A percentile compares a stretch with the other conserved stretches of the same genome.
Evolutionary conservation across 148 eudicot genomes (phyloP).

Genomic region (Camellia sinensis): DNA sequence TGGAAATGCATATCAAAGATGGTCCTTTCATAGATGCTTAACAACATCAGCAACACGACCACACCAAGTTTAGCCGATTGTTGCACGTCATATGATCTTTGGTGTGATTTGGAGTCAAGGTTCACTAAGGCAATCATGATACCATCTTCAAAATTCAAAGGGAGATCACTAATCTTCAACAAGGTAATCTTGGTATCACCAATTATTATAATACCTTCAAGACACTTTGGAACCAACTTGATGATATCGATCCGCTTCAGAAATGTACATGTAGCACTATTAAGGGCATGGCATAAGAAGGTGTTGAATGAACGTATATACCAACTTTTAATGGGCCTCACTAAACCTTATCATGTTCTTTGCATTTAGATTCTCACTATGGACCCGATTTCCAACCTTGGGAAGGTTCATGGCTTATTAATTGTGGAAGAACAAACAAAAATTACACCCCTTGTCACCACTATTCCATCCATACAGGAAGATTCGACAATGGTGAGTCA

Average conservation of each 20-base stretch:
- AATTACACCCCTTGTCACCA: neutral
- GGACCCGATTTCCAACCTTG: neutral
- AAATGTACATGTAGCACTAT: neutral
- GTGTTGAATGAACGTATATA: neutral
- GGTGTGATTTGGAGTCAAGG: neutral
- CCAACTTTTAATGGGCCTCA: neutral
- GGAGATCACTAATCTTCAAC: neutral
- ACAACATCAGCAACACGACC: neutral
- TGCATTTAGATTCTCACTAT: neutral
- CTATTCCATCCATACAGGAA: neutral
- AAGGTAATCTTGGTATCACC: neutral
- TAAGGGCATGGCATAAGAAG: neutral
- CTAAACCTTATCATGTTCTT: neutral
- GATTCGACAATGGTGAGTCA: slow-evolving; percentile 2
- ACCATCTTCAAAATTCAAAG: neutral
- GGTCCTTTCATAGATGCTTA: neutral
- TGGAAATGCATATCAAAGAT: neutral
- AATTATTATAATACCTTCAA: neutral
- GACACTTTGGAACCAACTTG: neutral
- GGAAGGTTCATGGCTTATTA: neutral
- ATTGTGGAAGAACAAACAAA: neutral
- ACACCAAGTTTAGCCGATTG: neutral
- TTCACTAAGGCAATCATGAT: neutral
- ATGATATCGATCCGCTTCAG: neutral
- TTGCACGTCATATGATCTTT: neutral